Percentiles rank a stretch among this genome's conserved stretches.
Conservation (phyloP, 768 basidiomycete species). For the Termitomyces eurrhizus region DNA sequence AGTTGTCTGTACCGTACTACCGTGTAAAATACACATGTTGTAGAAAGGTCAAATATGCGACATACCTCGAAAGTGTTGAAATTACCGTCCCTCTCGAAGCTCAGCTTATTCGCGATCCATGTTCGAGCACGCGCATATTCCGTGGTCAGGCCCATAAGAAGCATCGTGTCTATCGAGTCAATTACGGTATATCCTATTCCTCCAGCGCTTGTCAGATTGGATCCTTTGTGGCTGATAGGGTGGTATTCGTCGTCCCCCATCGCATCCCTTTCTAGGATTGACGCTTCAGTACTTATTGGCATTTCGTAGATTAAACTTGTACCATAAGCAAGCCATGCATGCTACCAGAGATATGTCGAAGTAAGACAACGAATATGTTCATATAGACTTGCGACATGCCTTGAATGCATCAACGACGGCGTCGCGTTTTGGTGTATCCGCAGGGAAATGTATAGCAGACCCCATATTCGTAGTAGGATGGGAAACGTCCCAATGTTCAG, state of each 20-base stretch:
- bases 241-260: constrained; percentile 94
- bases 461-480: constrained; percentile 17
- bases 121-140: constrained; percentile 75
- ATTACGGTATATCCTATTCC: constrained; percentile 88
- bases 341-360: constrained; percentile 36
- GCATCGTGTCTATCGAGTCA: constrained; percentile 84
- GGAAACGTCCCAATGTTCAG: constrained; percentile 31
- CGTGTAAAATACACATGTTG: neutral
- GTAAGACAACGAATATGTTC: neutral
- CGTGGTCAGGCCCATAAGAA: constrained; percentile 76
- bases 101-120: constrained; percentile 70
- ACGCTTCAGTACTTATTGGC: constrained; percentile 7
- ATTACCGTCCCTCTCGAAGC: constrained; percentile 71
- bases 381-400: constrained; percentile 45
- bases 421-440: constrained; percentile 60
- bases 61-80: constrained; percentile 92
- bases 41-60: neutral
- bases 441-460: constrained; percentile 24
- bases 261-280: constrained; percentile 69
- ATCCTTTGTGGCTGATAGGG: constrained; percentile 69
- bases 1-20: constrained; percentile 57
- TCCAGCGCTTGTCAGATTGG: constrained; percentile 74
- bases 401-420: constrained; percentile 79
- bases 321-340: constrained; percentile 89
- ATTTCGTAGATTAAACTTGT: constrained; percentile 4